A percentile compares a stretch with the other conserved stretches of the same genome.
These are phyloP conservation scores for Pythium dissotocum DNA, from an alignment of 352 stramenopile species.

Conservation along the genomic window DNA sequence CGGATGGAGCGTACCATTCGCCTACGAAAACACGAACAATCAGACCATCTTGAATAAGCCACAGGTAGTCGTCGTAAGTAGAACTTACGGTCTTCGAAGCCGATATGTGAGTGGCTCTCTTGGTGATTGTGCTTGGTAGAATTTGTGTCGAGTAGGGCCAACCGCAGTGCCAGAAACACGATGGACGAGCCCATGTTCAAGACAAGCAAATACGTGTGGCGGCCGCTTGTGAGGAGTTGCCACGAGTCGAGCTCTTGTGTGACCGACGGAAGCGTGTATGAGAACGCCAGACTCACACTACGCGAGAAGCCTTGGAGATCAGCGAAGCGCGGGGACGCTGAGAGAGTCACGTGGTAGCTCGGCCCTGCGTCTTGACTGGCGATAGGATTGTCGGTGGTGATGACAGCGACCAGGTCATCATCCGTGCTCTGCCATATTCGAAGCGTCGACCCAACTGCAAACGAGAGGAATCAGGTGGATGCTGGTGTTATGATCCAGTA, in stretches of 20 bases:
- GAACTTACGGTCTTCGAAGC: constrained; percentile 16
- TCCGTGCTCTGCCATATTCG: constrained; percentile 65
- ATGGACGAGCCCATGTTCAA: constrained; percentile 48
- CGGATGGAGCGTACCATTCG: constrained; percentile 19
- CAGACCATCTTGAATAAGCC: no score
- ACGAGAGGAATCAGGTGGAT: background rate
- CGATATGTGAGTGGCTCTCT: background rate
- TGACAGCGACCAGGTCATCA: constrained; percentile 43
- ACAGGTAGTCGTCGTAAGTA: background rate
- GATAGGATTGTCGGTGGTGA: constrained; percentile 33
- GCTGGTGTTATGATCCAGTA: background rate
- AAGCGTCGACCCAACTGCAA: constrained; percentile 32
- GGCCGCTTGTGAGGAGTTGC: constrained; percentile 39
- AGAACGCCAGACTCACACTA: constrained; percentile 40
- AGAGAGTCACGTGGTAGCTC: constrained; percentile 41
- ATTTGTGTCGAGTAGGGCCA: background rate
- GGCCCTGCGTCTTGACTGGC: constrained; percentile 28
- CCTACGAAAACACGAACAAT: background rate
- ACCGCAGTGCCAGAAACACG: constrained; percentile 32
- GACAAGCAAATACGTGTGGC: constrained; percentile 42
- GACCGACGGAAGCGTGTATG: constrained; percentile 32
- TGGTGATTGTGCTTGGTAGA: background rate
- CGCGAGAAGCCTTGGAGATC: constrained; percentile 10
- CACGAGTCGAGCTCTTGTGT: constrained; percentile 42
- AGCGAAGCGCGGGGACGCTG: constrained; percentile 38